Evolutionary conservation across 2,329 filamentous ascomycete genomes (phyloP).

Genomic region (Fusarium redolens): DNA sequence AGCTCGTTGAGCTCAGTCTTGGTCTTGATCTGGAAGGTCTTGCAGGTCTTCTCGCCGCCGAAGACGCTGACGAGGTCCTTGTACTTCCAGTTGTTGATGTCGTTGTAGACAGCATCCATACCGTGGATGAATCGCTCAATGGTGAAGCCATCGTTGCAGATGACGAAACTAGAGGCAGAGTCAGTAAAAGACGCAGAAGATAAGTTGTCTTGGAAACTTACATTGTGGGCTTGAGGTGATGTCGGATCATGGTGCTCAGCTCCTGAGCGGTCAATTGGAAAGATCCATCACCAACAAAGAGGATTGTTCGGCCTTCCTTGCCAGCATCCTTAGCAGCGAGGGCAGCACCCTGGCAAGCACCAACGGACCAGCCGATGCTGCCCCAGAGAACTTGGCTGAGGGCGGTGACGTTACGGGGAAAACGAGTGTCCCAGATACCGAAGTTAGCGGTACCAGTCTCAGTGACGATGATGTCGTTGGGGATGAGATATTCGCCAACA

Average conservation of each 20-base stretch:
- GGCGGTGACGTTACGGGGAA: slow-evolving; percentile 80
- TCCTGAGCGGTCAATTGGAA: slow-evolving; percentile 89
- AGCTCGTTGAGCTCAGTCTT: slow-evolving; percentile 75
- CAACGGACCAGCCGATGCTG: slow-evolving; percentile 71
- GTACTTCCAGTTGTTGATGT: slow-evolving; percentile 81
- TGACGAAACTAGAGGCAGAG: slow-evolving; percentile 70
- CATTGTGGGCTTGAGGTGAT: slow-evolving; percentile 80
- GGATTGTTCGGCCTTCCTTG: slow-evolving; percentile 73
- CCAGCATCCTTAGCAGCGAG: slow-evolving; percentile 76
- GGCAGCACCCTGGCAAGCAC: slow-evolving; percentile 72
- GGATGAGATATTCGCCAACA: slow-evolving; percentile 76
- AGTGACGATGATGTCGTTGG: slow-evolving; percentile 82
- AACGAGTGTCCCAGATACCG: slow-evolving; percentile 86
- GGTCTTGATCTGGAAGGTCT: slow-evolving; percentile 75
- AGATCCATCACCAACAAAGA: slow-evolving; percentile 91
- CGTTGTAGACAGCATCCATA: slow-evolving; percentile 82
- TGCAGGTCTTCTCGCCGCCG: slow-evolving; percentile 69
- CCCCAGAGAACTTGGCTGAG: slow-evolving; percentile 84
- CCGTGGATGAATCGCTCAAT: slow-evolving; percentile 92
- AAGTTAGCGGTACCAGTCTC: slow-evolving; percentile 92
- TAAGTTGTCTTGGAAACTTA: slow-evolving; percentile 54
- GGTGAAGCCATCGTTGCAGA: slow-evolving; percentile 90
- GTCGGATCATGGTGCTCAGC: slow-evolving; percentile 83
- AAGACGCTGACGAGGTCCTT: slow-evolving; percentile 75
- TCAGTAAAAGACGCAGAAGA: slow-evolving; percentile 29